Conservation (phyloP, 306 rosid species). For the Malus sylvestris region DNA sequence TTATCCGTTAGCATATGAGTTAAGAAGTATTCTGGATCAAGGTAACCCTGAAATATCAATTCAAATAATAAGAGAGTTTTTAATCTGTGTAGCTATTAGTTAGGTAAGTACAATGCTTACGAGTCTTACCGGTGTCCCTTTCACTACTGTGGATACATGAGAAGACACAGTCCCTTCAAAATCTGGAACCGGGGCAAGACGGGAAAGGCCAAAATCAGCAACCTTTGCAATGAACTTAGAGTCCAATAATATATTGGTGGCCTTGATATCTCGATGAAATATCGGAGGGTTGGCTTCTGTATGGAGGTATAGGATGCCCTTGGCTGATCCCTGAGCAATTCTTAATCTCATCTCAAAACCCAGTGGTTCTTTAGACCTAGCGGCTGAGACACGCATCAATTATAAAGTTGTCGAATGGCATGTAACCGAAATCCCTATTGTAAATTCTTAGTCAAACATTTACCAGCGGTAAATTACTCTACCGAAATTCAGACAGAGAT, state of each 20-base stretch:
- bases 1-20: constrained; percentile 86
- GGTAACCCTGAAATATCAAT: constrained; percentile 66
- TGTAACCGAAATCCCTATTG: background rate
- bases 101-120: background rate
- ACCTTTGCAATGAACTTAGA: constrained; percentile 62
- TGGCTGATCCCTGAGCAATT: constrained; percentile 75
- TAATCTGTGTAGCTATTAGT: background rate
- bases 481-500: background rate
- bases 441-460: background rate
- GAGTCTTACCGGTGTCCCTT: constrained; percentile 85
- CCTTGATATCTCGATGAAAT: constrained; percentile 93
- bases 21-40: constrained; percentile 92
- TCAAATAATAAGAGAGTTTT: background rate
- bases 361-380: constrained; percentile 41
- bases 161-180: constrained; percentile 59
- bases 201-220: constrained; percentile 97
- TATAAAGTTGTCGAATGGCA: background rate
- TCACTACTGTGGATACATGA: constrained; percentile 89
- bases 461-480: background rate
- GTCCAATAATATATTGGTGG: constrained; percentile 87
- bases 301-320: constrained; percentile 85
- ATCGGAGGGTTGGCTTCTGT: constrained; percentile 97
- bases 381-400: constrained; percentile 34
- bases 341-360: constrained; percentile 66
- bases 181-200: constrained; percentile 90